A percentile compares a stretch with the other conserved stretches of the same genome.
Evolutionary conservation across 1,284 basidiomycete genomes (phyloP).

Genomic region (Cutaneotrichosporon sp.): DNA sequence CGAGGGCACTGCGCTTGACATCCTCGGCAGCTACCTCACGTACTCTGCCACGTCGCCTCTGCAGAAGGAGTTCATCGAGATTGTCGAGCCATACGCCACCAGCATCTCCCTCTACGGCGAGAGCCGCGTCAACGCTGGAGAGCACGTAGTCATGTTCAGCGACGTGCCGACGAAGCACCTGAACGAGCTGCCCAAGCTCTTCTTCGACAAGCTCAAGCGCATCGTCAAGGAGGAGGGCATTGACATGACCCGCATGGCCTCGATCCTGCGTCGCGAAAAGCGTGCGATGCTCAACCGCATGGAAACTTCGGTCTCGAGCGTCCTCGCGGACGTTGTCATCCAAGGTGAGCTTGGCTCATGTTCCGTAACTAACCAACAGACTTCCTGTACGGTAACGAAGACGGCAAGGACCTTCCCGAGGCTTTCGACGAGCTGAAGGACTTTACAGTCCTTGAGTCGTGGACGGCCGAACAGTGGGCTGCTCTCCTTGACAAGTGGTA

Average conservation of each 20-base stretch:
- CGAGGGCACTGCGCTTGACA: slow-evolving; percentile 77
- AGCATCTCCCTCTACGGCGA: slow-evolving; percentile 83
- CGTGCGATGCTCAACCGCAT: slow-evolving; percentile 61
- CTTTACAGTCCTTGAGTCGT: slow-evolving; percentile 66
- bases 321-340: slow-evolving; percentile 62
- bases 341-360: slow-evolving; percentile 42
- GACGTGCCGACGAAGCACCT: slow-evolving; percentile 82
- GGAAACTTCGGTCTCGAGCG: slow-evolving; percentile 44
- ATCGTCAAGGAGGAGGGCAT: slow-evolving; percentile 71
- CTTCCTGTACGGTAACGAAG: slow-evolving; percentile 80
- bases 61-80: slow-evolving; percentile 91
- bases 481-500: slow-evolving; percentile 80
- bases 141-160: slow-evolving; percentile 74
- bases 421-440: slow-evolving; percentile 78
- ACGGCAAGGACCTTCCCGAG: slow-evolving; percentile 74
- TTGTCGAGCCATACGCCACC: slow-evolving; percentile 81
- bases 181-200: slow-evolving; percentile 66
- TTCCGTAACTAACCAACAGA: slow-evolving; percentile 55
- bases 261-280: slow-evolving; percentile 84
- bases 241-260: slow-evolving; percentile 87
- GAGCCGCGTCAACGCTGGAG: slow-evolving; percentile 69
- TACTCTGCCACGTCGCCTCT: slow-evolving; percentile 85
- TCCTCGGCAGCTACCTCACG: slow-evolving; percentile 85
- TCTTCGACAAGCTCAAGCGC: slow-evolving; percentile 68
- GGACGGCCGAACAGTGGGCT: slow-evolving; percentile 77